phyloP scores from a whole-genome alignment of 23 red algal species.

The Gracilariopsis chorda region DNA sequence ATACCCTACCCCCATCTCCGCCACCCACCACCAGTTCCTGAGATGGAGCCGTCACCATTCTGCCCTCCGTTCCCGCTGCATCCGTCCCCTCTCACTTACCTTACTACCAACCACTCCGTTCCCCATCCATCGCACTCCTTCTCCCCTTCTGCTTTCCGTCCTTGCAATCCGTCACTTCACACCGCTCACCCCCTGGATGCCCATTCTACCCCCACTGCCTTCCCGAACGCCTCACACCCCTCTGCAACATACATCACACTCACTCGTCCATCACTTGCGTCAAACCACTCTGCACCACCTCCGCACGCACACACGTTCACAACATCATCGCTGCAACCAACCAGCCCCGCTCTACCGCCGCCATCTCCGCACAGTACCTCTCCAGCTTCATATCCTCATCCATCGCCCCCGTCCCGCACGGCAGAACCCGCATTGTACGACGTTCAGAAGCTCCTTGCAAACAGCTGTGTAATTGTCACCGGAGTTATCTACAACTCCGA shows the following conservation, averaged over 20 bases:
- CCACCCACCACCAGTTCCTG: too few species aligned
- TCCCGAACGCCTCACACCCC: neutral
- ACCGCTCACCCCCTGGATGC: neutral
- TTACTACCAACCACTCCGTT: neutral
- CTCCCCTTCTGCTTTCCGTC: neutral
- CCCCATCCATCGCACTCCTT: neutral
- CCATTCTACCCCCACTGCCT: neutral
- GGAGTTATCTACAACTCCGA: constrained; percentile 50
- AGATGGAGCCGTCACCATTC: neutral
- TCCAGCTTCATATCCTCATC: too few species aligned
- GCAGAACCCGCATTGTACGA: neutral
- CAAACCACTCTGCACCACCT: neutral
- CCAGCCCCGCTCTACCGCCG: too few species aligned
- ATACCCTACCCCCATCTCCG: too few species aligned
- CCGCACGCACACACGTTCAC: neutral
- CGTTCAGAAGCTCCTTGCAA: constrained; percentile 1
- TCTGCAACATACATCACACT: too few species aligned
- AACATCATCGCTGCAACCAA: too few species aligned
- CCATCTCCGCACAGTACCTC: too few species aligned
- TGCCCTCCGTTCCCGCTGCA: neutral
- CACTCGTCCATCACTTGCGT: too few species aligned
- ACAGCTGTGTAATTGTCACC: constrained; percentile 4
- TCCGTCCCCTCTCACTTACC: neutral
- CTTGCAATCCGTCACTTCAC: neutral
- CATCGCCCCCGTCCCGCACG: neutral